Base-by-base conservation (phyloP, 345 rosid genomes). In the Citrus australasica region DNA sequence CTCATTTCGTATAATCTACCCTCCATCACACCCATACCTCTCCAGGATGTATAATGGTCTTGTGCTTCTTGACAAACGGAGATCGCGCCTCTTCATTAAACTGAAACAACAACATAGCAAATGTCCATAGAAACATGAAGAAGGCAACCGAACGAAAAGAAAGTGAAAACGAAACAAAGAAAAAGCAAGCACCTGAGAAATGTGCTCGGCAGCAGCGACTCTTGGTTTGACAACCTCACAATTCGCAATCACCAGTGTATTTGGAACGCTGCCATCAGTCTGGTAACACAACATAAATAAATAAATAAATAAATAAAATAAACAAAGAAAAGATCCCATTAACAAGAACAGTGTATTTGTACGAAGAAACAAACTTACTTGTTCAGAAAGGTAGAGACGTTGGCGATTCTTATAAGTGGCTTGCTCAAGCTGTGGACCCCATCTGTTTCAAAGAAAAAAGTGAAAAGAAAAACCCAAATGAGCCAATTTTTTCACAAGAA, bases 41-140 rank as follows among this genome's bases (percentile, higher is more conserved):
- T 75, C 99, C 98, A 77, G 99, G 99, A 87, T 94, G 99, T 84
- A 97, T 91, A 84, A 97, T 93, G 74, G 98, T 97, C 90, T 97
- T 97, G 91, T 85, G 90, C 92, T 97, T 97, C 91, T 91, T 94
- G 76, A 97, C 97, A 86, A 97, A 97, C 25, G 99, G 98, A 51
- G 99, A 97, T 30, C 99, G 91, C 56, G 99, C 97, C 84, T 94
- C 98, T 86, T 97, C 99, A 84, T 97, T 97, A 85, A 94, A 97
- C 99, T 97, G 90, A 51, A 51, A 46, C 4, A 71, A 64, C 81
- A 74, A 19, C 25, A 62, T 59, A 72, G 3, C 58, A 79, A 48
- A 19, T 22, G 53, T 11, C 51, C 1, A 22, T 11, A 33, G 58
- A 46, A 67, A 51, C 22, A 56, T 33, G 71, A 69, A 13, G 13